Conservation (phyloP, 2,329 filamentous ascomycete species). For the Pezizomycotina sp. region DNA sequence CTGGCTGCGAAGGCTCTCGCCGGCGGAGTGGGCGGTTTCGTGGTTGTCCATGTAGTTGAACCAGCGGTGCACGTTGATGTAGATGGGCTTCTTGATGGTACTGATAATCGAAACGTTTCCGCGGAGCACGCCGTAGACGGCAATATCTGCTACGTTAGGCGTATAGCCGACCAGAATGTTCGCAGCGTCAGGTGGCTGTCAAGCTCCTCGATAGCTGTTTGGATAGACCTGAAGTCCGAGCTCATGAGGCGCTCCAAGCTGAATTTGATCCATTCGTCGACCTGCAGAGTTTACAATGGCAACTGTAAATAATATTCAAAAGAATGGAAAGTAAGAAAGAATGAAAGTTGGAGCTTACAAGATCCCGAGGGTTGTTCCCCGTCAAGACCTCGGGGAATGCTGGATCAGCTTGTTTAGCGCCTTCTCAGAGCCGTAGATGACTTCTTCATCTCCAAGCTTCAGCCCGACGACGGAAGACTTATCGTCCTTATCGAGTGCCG, state of each 20-base stretch:
- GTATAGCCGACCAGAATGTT: constrained; percentile 70
- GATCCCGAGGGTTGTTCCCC: constrained; percentile 18
- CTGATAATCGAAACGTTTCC: constrained; percentile 63
- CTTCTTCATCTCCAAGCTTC: constrained; percentile 23
- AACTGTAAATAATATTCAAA: neutral
- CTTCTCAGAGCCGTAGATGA: constrained; percentile 21
- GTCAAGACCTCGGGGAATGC: constrained; percentile 19
- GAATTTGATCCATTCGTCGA: constrained; percentile 41
- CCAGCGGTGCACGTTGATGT: constrained; percentile 70
- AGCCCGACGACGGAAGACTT: constrained; percentile 21
- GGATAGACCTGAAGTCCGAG: constrained; percentile 67
- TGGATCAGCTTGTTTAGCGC: constrained; percentile 24
- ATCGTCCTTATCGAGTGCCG: constrained; percentile 22
- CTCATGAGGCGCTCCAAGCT: constrained; percentile 34
- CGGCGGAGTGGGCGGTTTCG: constrained; percentile 55
- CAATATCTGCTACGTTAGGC: constrained; percentile 59
- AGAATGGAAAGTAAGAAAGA: neutral
- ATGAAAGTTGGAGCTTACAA: no score
- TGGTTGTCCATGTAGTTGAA: constrained; percentile 69
- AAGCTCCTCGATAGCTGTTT: constrained; percentile 55
- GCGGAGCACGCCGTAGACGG: constrained; percentile 67
- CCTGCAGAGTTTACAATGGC: constrained; percentile 20
- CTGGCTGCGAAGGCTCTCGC: constrained; percentile 53
- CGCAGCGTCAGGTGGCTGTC: constrained; percentile 78
- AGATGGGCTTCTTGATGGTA: constrained; percentile 45